Evolutionary conservation across 73 alveolate genomes (phyloP).

Genomic region (Tetrahymena malaccensis): DNA sequence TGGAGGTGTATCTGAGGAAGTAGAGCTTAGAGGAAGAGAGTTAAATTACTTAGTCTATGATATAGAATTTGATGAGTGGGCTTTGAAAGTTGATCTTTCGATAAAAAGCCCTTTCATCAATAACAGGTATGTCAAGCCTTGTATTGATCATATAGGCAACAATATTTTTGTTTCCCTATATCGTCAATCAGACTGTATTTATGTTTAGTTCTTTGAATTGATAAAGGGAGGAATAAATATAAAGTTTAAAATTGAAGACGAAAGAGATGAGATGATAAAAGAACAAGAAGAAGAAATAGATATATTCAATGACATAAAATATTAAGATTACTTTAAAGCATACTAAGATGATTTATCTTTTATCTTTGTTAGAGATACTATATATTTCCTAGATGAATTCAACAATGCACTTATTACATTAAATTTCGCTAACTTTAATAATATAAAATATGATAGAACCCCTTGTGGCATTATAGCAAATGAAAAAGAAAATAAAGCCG

Average conservation of each 20-base stretch:
- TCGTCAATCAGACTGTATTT: background rate
- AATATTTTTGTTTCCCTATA: slow-evolving; percentile 13
- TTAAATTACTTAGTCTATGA: slow-evolving; percentile 21
- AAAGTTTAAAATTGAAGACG: slow-evolving; percentile 19
- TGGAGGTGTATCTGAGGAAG: slow-evolving; percentile 43
- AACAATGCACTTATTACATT: background rate
- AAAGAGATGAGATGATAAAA: background rate
- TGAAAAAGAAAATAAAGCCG: background rate
- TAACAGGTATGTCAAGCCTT: slow-evolving; percentile 22
- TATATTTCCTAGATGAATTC: slow-evolving; percentile 33
- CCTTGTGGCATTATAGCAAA: background rate
- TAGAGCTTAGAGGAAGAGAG: slow-evolving; percentile 11
- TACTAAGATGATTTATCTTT: slow-evolving; percentile 33
- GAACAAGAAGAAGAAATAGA: background rate
- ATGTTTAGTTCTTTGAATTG: slow-evolving; percentile 16
- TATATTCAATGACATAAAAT: background rate
- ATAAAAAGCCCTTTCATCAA: slow-evolving; percentile 23
- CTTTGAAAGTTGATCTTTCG: slow-evolving; percentile 23
- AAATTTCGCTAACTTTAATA: background rate
- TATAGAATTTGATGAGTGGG: slow-evolving; percentile 21
- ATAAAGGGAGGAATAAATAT: slow-evolving; percentile 33
- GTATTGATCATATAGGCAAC: slow-evolving; percentile 13
- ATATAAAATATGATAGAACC: background rate
- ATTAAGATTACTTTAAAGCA: slow-evolving; percentile 11
- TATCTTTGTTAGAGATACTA: slow-evolving; percentile 13